phyloP scores from a whole-genome alignment of 371 early-diverging fungal genomes.

The Mortierella sp. region DNA sequence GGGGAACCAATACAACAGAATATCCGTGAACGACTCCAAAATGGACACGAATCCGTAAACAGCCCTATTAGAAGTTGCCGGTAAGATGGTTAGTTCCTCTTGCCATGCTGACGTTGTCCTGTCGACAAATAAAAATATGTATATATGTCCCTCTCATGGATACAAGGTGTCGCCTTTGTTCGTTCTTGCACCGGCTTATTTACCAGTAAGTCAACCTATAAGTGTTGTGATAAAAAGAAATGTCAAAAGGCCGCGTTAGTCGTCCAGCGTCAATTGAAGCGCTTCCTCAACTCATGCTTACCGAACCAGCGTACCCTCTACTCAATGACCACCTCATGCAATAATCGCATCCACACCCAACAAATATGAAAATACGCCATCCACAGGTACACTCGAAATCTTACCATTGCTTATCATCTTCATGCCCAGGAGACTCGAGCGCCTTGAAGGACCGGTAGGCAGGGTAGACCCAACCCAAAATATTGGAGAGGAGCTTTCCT shows the following conservation, averaged over 20 bases:
- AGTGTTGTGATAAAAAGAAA: too few relatives aligned
- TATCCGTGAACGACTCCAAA: slow-evolving; percentile 86
- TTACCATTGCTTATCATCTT: slow-evolving; percentile 90
- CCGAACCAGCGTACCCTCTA: neutral
- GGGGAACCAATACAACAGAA: slow-evolving; percentile 88
- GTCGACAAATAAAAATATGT: too few relatives aligned
- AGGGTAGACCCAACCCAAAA: slow-evolving; percentile 90
- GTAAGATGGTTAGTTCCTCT: too few relatives aligned
- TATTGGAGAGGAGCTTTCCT: slow-evolving; percentile 78
- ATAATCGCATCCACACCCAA: too few relatives aligned
- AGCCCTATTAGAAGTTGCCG: slow-evolving; percentile 51
- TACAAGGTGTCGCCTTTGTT: neutral
- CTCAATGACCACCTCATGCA: neutral
- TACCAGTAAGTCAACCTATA: slow-evolving; percentile 71
- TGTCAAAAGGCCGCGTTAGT: too few relatives aligned
- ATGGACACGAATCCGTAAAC: slow-evolving; percentile 87
- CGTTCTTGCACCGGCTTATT: neutral
- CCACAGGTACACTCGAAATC: neutral
- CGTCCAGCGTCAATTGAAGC: neutral
- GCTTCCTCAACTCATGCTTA: neutral
- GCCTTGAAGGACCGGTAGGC: slow-evolving; percentile 92
- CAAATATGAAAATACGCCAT: neutral
- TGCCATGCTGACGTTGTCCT: neutral
- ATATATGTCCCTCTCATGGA: too few relatives aligned
- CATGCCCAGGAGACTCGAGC: slow-evolving; percentile 78